Evolutionary conservation across 176 grass and related monocot species (phyloP), one percentile per base, ranked within the genome.

Genomic region (Hsuehochloa calcarea): DNA sequence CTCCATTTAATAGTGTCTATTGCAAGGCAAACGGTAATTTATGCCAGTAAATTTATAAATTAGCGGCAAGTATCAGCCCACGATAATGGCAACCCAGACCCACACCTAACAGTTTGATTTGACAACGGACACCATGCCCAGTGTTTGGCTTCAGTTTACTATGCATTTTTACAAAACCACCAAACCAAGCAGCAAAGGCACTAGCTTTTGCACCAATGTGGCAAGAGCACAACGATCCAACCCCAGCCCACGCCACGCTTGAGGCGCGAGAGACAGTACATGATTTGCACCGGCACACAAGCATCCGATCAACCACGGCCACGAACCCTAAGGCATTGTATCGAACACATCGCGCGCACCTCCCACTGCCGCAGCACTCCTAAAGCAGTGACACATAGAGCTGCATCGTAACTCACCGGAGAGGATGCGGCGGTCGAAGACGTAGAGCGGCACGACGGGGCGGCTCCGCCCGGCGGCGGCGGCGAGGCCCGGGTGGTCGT

Each of bases 401-500:
- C 35, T 9, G 27, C 54, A 20, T 3, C 41, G 79, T n/a, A 9
- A 12, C 90, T 65, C 70, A 98, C 96, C 90, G 12, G 85, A 87
- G 60, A 98, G 85, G 85, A 92, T 89, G 86, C 91, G 93, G 54
- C 73, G 88, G 89, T 98, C 96, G 80, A 98, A 98, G 58, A 98
- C 93, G 78, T 95, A 98, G 69, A 98, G 88, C 47, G 96, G 96
- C 65, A 98, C 52, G 37, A 98, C 93, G 19, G 61, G 77, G 75
- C 89, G 70, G 72, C 87, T 87, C 83, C 85, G 85, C 70, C 87
- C 79, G 12, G 90, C 85, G 6, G 80, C 91, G 64, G 89, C 85
- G 86, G 55, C 86, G 58, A 94, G 80, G 47, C 96, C 93, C 10
- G 93, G 96, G 80, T 95, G 93, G 82, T 95, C 96, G 52, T 95